phyloP scores from a whole-genome alignment of 2,329 filamentous ascomycete species.

The Aureobasidium melanogenum region DNA sequence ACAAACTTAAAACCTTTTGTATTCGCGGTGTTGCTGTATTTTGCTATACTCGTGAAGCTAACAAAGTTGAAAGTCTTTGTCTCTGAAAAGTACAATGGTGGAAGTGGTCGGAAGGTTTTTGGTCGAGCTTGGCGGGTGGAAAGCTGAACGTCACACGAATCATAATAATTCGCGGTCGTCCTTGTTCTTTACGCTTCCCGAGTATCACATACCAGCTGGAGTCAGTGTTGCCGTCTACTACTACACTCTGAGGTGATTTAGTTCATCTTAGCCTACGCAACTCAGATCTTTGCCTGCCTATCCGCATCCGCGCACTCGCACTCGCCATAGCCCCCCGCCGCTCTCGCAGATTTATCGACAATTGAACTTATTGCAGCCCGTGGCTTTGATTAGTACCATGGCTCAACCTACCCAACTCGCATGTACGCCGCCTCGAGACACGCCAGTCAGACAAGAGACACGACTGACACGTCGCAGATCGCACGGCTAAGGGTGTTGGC shows the following conservation, averaged over 20 bases:
- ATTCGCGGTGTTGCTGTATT: background rate
- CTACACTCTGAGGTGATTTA: conserved; percentile 8
- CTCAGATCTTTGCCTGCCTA: conserved; percentile 9
- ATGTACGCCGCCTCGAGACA: conserved; percentile 44
- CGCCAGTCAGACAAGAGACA: background rate
- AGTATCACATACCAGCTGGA: conserved; percentile 10
- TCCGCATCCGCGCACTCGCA: background rate
- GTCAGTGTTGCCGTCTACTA: conserved; percentile 10
- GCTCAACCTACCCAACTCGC: conserved; percentile 88
- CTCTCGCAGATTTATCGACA: background rate
- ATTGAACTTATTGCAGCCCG: conserved; percentile 9
- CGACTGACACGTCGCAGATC: conserved; percentile 43
- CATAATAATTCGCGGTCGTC: background rate
- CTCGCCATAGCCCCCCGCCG: background rate
- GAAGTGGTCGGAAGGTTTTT: background rate
- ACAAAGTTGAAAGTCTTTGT: background rate
- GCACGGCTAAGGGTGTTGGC: conserved; percentile 93
- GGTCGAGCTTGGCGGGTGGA: background rate
- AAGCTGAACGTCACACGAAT: background rate
- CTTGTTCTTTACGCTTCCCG: background rate
- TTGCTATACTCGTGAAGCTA: background rate
- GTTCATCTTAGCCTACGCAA: conserved; percentile 12
- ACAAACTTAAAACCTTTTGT: background rate
- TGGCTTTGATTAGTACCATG: conserved; percentile 63
- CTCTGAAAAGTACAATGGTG: background rate